Percentiles rank a stretch among this genome's conserved stretches.
phyloP scores from a whole-genome alignment of 176 grass and related monocot genomes.

The Rhynchospora tenuis region DNA sequence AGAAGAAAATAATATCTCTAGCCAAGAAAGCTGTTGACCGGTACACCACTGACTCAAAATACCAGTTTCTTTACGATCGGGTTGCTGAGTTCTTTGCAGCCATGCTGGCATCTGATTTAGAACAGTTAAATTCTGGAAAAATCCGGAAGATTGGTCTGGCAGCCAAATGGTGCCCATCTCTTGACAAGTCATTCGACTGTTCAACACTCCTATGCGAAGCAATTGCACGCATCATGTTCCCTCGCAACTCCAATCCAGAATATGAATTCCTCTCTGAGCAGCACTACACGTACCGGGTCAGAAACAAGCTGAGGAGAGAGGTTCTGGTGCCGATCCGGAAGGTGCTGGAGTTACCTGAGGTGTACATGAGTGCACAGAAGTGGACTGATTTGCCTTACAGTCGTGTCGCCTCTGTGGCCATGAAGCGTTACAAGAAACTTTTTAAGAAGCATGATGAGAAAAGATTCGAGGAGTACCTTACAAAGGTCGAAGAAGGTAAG shows the following conservation, averaged over 20 bases:
- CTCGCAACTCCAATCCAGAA: conserved; percentile 20
- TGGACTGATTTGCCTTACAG: conserved; percentile 32
- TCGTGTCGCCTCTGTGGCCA: conserved; percentile 45
- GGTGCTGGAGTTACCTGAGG: conserved; percentile 36
- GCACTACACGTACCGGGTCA: conserved; percentile 43
- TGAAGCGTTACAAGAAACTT: conserved; percentile 33
- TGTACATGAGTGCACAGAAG: conserved; percentile 36
- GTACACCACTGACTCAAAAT: conserved; percentile 12
- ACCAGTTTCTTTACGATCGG: conserved; percentile 34
- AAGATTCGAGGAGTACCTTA: conserved; percentile 23
- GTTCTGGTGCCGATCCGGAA: conserved; percentile 39
- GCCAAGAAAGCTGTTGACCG: conserved; percentile 33
- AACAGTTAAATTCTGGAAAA: neutral
- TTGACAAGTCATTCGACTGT: conserved; percentile 35
- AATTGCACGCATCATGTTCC: conserved; percentile 38
- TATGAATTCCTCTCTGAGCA: conserved; percentile 21
- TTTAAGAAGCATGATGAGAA: conserved; percentile 43
- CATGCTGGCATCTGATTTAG: conserved; percentile 28
- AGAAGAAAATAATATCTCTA: neutral
- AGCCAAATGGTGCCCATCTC: conserved; percentile 38
- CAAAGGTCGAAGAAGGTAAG: conserved; percentile 18
- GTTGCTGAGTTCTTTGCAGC: conserved; percentile 27
- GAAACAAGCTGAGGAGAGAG: conserved; percentile 31
- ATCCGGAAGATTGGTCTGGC: conserved; percentile 18
- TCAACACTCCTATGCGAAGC: conserved; percentile 49